Percentiles rank a stretch among this genome's conserved stretches.
Conservation (phyloP, 106 monocot genomes). For the Chionographis japonica region DNA sequence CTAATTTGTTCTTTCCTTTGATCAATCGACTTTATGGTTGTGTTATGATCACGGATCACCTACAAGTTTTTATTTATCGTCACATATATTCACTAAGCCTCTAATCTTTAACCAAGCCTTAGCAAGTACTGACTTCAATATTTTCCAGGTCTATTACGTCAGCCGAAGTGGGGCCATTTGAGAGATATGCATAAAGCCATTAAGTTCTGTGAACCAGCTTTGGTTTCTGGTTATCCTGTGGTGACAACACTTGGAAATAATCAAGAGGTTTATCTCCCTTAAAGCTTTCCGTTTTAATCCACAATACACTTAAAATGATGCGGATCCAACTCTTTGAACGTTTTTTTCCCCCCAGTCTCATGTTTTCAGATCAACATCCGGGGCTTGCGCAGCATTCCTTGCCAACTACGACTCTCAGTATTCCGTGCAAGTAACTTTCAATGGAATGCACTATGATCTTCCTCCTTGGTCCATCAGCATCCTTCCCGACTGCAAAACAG, state of each 20-base stretch:
- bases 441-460: constrained; percentile 78
- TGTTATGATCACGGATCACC: no score
- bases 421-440: constrained; percentile 63
- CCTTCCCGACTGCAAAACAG: constrained; percentile 88
- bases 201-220: constrained; percentile 76
- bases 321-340: no score
- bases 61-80: no score
- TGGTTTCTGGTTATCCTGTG: constrained; percentile 69
- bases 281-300: background rate
- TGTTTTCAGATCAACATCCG: constrained; percentile 63
- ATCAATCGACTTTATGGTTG: no score
- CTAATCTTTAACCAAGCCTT: no score
- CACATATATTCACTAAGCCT: no score
- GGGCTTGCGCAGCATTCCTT: constrained; percentile 87
- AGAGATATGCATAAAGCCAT: constrained; percentile 85
- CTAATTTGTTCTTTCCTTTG: no score
- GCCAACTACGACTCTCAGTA: constrained; percentile 57
- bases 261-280: constrained; percentile 52
- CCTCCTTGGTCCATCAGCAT: constrained; percentile 98
- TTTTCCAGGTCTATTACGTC: constrained; percentile 64
- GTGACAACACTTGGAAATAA: constrained; percentile 58
- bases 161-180: constrained; percentile 99
- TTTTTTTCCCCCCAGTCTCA: constrained; percentile 36
- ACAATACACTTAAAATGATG: no score
- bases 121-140: background rate